These are phyloP conservation scores for Uronychia binucleata DNA, from an alignment of 73 alveolate genomes.

Conservation along the genomic window DNA sequence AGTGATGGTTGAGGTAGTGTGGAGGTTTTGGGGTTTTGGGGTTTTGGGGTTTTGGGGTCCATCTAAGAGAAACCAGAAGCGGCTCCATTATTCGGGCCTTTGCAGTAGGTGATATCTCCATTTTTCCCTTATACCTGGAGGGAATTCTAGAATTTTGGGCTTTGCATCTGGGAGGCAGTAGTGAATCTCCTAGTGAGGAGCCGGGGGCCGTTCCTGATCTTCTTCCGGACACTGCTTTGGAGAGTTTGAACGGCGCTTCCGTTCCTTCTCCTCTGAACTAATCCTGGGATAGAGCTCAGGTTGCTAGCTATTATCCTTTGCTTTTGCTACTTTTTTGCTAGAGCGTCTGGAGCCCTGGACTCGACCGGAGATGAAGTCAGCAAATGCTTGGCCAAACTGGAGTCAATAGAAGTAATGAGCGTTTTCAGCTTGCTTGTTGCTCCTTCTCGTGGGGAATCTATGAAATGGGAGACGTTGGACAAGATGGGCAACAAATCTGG, in stretches of 20 bases:
- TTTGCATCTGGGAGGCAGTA: neutral
- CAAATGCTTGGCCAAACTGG: neutral
- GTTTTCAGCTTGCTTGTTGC: neutral
- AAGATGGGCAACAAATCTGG: neutral
- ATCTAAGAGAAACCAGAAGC: no score
- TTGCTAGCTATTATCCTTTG: no score
- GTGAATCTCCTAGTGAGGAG: neutral
- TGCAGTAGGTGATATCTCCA: no score
- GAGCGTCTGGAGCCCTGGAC: neutral
- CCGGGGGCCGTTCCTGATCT: conserved; percentile 2
- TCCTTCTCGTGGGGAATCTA: neutral
- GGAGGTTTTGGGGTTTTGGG: no score
- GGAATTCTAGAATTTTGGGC: no score
- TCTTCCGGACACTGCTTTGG: neutral
- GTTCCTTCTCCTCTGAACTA: neutral
- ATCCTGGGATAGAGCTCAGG: neutral
- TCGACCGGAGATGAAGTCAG: neutral
- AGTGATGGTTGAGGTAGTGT: no score
- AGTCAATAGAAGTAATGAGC: neutral
- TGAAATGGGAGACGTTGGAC: neutral
- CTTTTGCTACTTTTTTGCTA: neutral
- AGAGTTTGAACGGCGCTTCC: neutral
- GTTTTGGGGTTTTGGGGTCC: no score
- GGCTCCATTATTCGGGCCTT: no score
- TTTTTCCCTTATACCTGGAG: no score